Evolutionary conservation across 441 rosid species (phyloP).

Genomic region (Arabidopsis hybrid): DNA sequence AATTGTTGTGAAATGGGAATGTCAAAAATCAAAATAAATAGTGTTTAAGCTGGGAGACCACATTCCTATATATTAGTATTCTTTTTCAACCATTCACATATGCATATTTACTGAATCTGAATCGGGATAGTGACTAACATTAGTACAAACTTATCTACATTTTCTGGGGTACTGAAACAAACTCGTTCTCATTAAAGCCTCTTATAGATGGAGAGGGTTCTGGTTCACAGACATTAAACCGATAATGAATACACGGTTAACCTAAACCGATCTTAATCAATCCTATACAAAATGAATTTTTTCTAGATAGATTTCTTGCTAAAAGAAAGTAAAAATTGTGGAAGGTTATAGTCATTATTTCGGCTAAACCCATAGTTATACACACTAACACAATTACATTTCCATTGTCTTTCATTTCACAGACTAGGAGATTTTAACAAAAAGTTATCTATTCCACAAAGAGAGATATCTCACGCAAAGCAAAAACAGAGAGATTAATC

Average conservation of each 20-base stretch:
- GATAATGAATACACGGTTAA: too few relatives aligned
- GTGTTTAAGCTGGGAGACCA: conserved; percentile 5
- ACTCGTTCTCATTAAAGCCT: too few relatives aligned
- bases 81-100: background rate
- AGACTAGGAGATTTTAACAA: conserved; percentile 20
- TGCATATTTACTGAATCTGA: too few relatives aligned
- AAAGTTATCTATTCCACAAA: conserved; percentile 6
- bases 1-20: background rate
- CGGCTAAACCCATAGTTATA: background rate
- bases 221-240: too few relatives aligned
- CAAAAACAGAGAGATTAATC: conserved; percentile 29
- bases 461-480: conserved; percentile 36
- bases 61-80: background rate
- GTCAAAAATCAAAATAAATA: conserved; percentile 10
- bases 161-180: too few relatives aligned
- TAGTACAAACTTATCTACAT: too few relatives aligned
- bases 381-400: conserved; percentile 23
- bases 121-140: too few relatives aligned
- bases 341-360: conserved; percentile 5
- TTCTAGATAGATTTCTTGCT: background rate
- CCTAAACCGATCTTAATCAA: too few relatives aligned
- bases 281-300: too few relatives aligned
- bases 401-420: conserved; percentile 9
- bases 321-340: background rate
- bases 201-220: too few relatives aligned